Evolutionary conservation across 257 asterid species (phyloP), one percentile per base, ranked within the genome.

Genomic region (Fraxinus anomala): DNA sequence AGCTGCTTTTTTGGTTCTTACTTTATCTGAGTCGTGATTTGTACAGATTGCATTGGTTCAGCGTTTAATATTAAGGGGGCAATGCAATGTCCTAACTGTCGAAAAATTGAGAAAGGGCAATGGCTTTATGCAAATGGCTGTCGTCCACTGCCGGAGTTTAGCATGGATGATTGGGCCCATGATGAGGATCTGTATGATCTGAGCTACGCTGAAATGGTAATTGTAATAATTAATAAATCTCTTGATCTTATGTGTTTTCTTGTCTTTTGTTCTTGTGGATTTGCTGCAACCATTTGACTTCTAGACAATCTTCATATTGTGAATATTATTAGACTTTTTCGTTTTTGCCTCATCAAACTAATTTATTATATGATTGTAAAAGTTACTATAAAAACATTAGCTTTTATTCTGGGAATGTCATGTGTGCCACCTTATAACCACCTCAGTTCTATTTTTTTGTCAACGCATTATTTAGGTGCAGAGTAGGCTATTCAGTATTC

Each of bases 41-140:
- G 9, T 87, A 68, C 98, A 95, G 99, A 93, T 89, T 95, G 99
- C 93, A 95, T 95, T 75, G 99, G 99, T 77, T 95, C 99, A 19
- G 99, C 98, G 77, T 95, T 95, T 83, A 95, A 95, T 82, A 66
- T 82, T n/a, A 93, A 95, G 86, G 99, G 98, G 81, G 91, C 94
- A 73, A 95, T 95, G 99, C 98, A 93, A 88, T 95, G 99, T 83
- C 99, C 98, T 70, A 95, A 95, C 89, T 95, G 99, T 87, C 95
- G 99, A 31, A 89, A 95, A 85, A 86, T 89, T 82, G 99, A 95
- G 90, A 93, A 91, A 89, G 98, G 99, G 23, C 98, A 90, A 80
- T 95, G 99, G 99, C 91, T 93, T 66, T 95, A 89, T 88, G 96
- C 97, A 23, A 89, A 82, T 82, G 98, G 99, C 49, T 80, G 87